phyloP scores from a whole-genome alignment of 441 rosid genomes.

The Bocquillonia castaneifolia region DNA sequence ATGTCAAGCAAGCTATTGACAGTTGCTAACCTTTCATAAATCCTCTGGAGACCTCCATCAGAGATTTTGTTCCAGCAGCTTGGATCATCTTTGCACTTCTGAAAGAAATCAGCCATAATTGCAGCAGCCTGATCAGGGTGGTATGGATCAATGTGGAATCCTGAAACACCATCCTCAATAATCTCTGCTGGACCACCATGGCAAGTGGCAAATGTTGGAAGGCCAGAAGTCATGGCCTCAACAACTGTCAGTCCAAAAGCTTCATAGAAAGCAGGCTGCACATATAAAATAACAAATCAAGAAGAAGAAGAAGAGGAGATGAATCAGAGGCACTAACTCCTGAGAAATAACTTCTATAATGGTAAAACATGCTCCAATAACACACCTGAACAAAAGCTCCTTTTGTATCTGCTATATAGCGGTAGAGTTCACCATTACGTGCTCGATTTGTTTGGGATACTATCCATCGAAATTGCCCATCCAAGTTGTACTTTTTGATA shows the following conservation, averaged over 20 bases:
- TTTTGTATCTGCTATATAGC: conserved; percentile 74
- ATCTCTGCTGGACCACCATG: conserved; percentile 98
- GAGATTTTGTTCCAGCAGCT: conserved; percentile 67
- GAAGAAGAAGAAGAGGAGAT: neutral
- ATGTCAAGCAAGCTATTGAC: neutral
- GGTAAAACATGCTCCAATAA: neutral
- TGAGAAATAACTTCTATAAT: neutral
- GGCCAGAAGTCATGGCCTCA: conserved; percentile 95
- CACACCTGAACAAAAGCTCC: conserved; percentile 88
- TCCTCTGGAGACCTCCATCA: conserved; percentile 68
- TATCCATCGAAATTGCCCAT: conserved; percentile 88
- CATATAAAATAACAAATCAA: too few relatives aligned
- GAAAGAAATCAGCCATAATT: conserved; percentile 60
- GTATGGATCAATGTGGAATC: conserved; percentile 90
- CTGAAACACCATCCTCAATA: conserved; percentile 69
- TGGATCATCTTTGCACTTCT: conserved; percentile 60
- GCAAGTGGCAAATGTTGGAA: conserved; percentile 86
- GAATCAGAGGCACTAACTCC: conserved; percentile 4
- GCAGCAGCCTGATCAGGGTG: conserved; percentile 71
- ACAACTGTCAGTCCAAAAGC: conserved; percentile 92
- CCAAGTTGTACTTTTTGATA: conserved; percentile 54
- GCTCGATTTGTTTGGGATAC: conserved; percentile 84
- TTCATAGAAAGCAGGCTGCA: conserved; percentile 94
- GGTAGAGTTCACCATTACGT: conserved; percentile 90
- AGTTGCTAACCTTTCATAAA: conserved; percentile 53